Base-by-base conservation (phyloP, 177 flowering plant genomes). In the Vitis hybrid region DNA sequence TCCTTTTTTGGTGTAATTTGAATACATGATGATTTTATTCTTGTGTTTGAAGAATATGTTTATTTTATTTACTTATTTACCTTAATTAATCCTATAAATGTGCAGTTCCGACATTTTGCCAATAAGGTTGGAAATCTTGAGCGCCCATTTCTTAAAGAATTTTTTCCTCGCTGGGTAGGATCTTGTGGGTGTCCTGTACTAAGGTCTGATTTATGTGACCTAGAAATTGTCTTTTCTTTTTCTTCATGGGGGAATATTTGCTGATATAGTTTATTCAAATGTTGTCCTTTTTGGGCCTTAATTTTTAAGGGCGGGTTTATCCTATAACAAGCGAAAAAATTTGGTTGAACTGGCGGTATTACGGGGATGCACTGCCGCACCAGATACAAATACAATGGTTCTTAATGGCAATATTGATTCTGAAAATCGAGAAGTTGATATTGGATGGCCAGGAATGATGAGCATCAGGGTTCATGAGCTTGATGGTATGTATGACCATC, bases 361-460 rank as follows among this genome's bases (percentile, higher is more conserved):
- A 52, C 85, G 98, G 77, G 94, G 84, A 62, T 94, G 93, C 82
- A 92, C 98, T 30, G 89, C 88, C 61, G 23, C 66, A 17, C 72
- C 81, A 32, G 91, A 81, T 74, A 65, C 86, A 62, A 69, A 21
- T 68, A 57, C 77, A 58, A 67, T 80, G 15, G 64, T 72, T 76
- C 57, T 73, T 69, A 83, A 81, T 68, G 71, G 76, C 52, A 89
- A 83, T 51, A 74, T 78, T 69, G 90, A 89, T 68, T 74, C 83
- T 70, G 96, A 89, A 76, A 81, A 75, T 65, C 85, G 85, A 62
- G 97, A 91, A 66, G 85, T 86, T 74, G 94, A 84, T 74, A 75
- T 73, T 73, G 99, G 98, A 62, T 95, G 99, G 94, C 99, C 99
- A 75, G 99, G 99, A 56, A 93, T 95, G 93, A 95, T 91, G 99